phyloP scores from a whole-genome alignment of 495 filamentous ascomycete genomes.

The Aspergillus bridgeri region DNA sequence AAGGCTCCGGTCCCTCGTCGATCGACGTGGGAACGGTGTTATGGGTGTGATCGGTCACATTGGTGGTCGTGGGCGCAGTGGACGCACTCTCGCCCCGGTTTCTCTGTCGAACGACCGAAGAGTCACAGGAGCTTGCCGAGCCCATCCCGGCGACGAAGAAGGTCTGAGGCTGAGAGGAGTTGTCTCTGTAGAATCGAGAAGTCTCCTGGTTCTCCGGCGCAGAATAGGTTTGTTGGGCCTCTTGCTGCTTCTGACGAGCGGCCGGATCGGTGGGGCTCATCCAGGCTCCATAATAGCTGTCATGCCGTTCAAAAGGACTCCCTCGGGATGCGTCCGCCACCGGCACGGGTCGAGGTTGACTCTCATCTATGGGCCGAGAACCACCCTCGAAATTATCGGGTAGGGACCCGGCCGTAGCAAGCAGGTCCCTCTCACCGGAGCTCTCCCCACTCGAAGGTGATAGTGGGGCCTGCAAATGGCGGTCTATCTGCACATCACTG shows the following conservation, averaged over 20 bases:
- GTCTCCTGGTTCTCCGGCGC: conserved; percentile 21
- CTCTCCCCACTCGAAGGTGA: conserved; percentile 74
- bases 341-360: conserved; percentile 11
- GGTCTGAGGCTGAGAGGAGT: conserved; percentile 9
- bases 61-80: conserved; percentile 38
- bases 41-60: conserved; percentile 35
- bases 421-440: conserved; percentile 60
- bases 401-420: conserved; percentile 53
- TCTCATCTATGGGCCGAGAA: conserved; percentile 16
- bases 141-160: conserved; percentile 22
- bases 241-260: conserved; percentile 22
- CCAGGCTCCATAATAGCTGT: conserved; percentile 6
- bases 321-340: background rate
- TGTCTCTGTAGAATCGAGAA: conserved; percentile 22
- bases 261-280: conserved; percentile 24
- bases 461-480: conserved; percentile 70
- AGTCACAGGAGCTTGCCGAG: conserved; percentile 26
- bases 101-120: conserved; percentile 23
- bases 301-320: conserved; percentile 30
- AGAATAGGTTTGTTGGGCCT: conserved; percentile 11
- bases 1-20: conserved; percentile 24
- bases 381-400: conserved; percentile 36
- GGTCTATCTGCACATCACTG: conserved; percentile 76
- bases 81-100: conserved; percentile 37
- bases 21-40: conserved; percentile 37